phyloP scores from a whole-genome alignment of 305 asterid species.

The Striga hermonthica region DNA sequence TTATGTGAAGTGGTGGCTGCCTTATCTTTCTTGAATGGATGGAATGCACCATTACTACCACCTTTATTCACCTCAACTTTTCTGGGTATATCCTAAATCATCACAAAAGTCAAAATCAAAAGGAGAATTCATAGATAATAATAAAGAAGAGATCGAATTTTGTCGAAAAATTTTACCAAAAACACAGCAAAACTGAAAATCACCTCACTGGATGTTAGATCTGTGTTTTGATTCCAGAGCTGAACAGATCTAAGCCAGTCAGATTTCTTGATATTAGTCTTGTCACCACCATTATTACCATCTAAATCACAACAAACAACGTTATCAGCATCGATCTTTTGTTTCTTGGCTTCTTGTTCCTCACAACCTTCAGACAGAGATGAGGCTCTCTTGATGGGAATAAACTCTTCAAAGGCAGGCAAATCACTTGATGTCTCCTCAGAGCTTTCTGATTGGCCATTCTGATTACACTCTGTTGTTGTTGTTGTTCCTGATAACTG shows the following conservation, averaged over 20 bases:
- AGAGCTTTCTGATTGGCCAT: slow-evolving; percentile 57
- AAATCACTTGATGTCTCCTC: slow-evolving; percentile 78
- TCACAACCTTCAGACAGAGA: slow-evolving; percentile 39
- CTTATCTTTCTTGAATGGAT: slow-evolving; percentile 66
- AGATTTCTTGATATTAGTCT: slow-evolving; percentile 42
- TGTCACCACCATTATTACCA: slow-evolving; percentile 29
- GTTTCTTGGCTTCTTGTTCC: slow-evolving; percentile 42
- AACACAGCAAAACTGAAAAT: not conserved
- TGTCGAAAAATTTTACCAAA: not conserved
- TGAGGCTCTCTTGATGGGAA: slow-evolving; percentile 61
- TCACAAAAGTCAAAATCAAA: not conserved
- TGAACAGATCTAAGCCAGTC: slow-evolving; percentile 97
- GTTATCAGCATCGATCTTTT: slow-evolving; percentile 12
- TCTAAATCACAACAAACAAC: slow-evolving; percentile 9
- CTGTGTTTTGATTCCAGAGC: slow-evolving; percentile 81
- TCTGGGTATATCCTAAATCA: slow-evolving; percentile 46
- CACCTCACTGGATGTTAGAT: slow-evolving; percentile 61
- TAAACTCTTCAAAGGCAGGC: slow-evolving; percentile 77
- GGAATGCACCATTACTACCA: slow-evolving; percentile 79
- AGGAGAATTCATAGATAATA: not conserved
- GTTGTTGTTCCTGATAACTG: slow-evolving; percentile 48
- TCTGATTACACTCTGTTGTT: slow-evolving; percentile 44
- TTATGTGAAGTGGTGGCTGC: slow-evolving; percentile 16
- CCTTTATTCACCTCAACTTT: slow-evolving; percentile 60
- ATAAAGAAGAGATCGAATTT: not conserved